Evolutionary conservation across 1,284 basidiomycete genomes (phyloP), one percentile per base, ranked within the genome.

Genomic region (Phylloporus sp.): DNA sequence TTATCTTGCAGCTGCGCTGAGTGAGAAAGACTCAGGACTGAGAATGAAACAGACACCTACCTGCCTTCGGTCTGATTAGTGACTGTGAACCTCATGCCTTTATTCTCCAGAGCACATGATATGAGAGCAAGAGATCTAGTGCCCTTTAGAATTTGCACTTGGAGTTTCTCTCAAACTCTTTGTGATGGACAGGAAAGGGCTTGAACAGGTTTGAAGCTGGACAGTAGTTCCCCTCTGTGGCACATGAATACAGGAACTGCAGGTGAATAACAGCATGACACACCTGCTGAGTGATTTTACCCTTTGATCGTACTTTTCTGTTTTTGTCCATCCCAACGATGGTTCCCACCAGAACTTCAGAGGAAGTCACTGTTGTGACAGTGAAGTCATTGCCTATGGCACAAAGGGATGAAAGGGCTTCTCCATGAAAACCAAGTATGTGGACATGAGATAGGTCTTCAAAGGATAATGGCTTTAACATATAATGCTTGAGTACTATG

Each of bases 341-440:
- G 0, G 88, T 88, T 2, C 93, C 96, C 81, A 93, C 88, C 0
- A 94, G 94, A 2, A 89, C 84, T 7, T 88, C 87, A 11, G 81
- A 79, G 37, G 82, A 80, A 0, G 92, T 95, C 1, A 93, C 85
- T 2, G 96, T 98, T 1, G 84, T 84, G 58, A 97, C 82, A 0
- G 81, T 83, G 13, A 98, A 85, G 1, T 80, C 79, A 56, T 93
- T 89, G 58, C 90, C 88, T 2, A 98, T 80, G 2, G 95, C 94
- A 71, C 96, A 99, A 0, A 99, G 82, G 1, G 96, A 95, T 2
- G 95, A 94, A 0, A 99, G 82, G 0, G 98, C 98, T 77, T 99
- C 98, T 22, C 98, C 98, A 37, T 97, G 87, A 72, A 99, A 99
- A 0, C 98, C 98, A 76, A 98, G 98, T 0, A 96, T 96, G 4